A percentile compares a stretch with the other conserved stretches of the same genome.
These are phyloP conservation scores for Colletotrichum tamarilloi DNA, from an alignment of 2,329 filamentous ascomycete genomes.

Conservation along the genomic window DNA sequence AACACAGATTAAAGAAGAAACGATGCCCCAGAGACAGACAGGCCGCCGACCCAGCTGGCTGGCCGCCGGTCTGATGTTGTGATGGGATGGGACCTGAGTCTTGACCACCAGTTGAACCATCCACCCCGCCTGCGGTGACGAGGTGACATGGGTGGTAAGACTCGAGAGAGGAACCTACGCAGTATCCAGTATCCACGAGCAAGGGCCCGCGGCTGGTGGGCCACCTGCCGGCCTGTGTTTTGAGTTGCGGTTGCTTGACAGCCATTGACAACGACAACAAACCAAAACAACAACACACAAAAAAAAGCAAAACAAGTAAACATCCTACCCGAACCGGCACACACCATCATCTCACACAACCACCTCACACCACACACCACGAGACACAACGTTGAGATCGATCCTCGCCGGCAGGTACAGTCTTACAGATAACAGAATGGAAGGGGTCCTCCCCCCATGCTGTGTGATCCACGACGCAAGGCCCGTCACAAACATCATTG, in stretches of 20 bases:
- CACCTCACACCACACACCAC: neutral
- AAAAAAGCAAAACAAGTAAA: conserved; percentile 21
- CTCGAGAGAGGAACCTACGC: too few relatives aligned
- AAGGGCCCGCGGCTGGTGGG: conserved; percentile 8
- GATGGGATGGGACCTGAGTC: conserved; percentile 14
- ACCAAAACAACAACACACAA: neutral
- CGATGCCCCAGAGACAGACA: neutral
- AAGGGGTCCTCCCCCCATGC: neutral
- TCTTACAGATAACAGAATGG: neutral
- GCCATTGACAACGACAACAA: conserved; percentile 12
- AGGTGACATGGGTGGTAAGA: conserved; percentile 15
- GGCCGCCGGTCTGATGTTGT: conserved; percentile 8
- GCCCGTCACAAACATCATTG: conserved; percentile 9
- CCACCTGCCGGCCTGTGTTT: conserved; percentile 11
- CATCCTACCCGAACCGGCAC: conserved; percentile 24
- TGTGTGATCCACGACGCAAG: neutral
- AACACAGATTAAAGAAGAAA: neutral
- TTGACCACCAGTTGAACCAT: too few relatives aligned
- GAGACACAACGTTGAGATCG: neutral
- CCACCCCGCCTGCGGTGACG: conserved; percentile 10
- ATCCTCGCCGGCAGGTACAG: neutral
- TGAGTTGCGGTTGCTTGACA: conserved; percentile 9
- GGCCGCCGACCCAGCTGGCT: neutral
- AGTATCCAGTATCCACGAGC: neutral
- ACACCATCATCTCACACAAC: neutral